Evolutionary conservation across 2,329 filamentous ascomycete species (phyloP).

Genomic region (Verticillium isaacii): DNA sequence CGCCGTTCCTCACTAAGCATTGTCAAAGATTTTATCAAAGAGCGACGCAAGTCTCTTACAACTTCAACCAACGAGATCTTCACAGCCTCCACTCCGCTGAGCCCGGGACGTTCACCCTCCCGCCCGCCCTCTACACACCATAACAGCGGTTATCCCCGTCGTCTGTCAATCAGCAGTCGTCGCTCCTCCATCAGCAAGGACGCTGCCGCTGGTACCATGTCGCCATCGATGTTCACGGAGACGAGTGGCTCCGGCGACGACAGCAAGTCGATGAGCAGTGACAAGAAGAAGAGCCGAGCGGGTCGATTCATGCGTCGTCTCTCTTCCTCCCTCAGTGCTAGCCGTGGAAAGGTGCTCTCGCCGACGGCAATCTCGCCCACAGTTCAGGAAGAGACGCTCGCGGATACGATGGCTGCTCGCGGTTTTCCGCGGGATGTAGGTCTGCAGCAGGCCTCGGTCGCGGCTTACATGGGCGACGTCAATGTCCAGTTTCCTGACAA

Average conservation of each 20-base stretch:
- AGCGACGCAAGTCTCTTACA: slow-evolving; percentile 48
- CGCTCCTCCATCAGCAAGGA: slow-evolving; percentile 48
- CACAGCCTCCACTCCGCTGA: slow-evolving; percentile 16
- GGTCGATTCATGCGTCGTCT: slow-evolving; percentile 56
- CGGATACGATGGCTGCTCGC: slow-evolving; percentile 12
- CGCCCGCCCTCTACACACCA: slow-evolving; percentile 37
- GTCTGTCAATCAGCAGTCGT: slow-evolving; percentile 60
- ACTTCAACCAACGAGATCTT: slow-evolving; percentile 40
- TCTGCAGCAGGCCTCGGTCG: slow-evolving; percentile 34
- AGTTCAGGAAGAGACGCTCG: slow-evolving; percentile 42
- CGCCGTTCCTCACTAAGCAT: slow-evolving; percentile 56
- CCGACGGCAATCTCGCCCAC: slow-evolving; percentile 43
- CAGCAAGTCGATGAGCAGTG: slow-evolving; percentile 30
- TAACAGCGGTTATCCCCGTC: slow-evolving; percentile 49
- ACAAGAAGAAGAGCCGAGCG: slow-evolving; percentile 47
- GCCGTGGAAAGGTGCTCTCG: slow-evolving; percentile 37
- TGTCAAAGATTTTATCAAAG: slow-evolving; percentile 58
- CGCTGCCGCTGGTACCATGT: slow-evolving; percentile 22
- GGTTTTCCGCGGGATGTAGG: slow-evolving; percentile 3
- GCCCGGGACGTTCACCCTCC: slow-evolving; percentile 35
- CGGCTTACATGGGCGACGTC: slow-evolving; percentile 77
- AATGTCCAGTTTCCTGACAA: slow-evolving; percentile 98
- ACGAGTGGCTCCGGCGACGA: slow-evolving; percentile 43
- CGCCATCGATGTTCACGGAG: slow-evolving; percentile 38
- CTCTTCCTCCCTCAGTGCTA: slow-evolving; percentile 45